These are phyloP conservation scores for Actinomortierella wolfii DNA, from an alignment of 371 early-diverging fungal species.

Conservation along the genomic window DNA sequence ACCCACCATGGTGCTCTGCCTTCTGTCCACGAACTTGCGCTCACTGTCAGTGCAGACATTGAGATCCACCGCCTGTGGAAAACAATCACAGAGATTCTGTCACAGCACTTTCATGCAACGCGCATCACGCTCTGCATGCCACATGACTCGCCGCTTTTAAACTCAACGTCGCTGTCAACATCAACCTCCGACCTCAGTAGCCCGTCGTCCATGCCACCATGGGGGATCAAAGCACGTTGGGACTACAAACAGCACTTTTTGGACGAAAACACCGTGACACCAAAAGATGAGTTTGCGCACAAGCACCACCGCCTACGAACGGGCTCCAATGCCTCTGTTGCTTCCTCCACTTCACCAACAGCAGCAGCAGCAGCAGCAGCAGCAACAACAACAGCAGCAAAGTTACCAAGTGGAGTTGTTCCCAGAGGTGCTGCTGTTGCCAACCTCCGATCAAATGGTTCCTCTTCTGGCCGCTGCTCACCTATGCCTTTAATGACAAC, in stretches of 20 bases:
- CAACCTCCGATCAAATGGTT: too few relatives aligned
- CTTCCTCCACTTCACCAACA: conserved; percentile 24
- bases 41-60: conserved; percentile 40
- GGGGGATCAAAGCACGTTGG: conserved; percentile 45
- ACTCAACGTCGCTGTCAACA: not conserved
- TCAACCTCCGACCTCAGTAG: conserved; percentile 23
- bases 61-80: conserved; percentile 43
- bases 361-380: conserved; percentile 3
- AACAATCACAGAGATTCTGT: conserved; percentile 40
- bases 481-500: not conserved
- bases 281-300: conserved; percentile 42
- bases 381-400: conserved; percentile 4
- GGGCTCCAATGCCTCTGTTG: conserved; percentile 17
- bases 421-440: too few relatives aligned
- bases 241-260: conserved; percentile 40
- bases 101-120: conserved; percentile 38
- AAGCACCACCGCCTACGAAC: conserved; percentile 40
- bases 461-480: too few relatives aligned
- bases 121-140: conserved; percentile 37
- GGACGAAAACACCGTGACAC: conserved; percentile 42
- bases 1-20: conserved; percentile 13
- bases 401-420: not conserved
- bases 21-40: conserved; percentile 39
- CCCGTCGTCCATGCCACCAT: conserved; percentile 15
- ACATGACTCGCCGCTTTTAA: conserved; percentile 21